Base-by-base conservation (phyloP, 2,329 filamentous ascomycete species). In the Lachnellula subtilissima region DNA sequence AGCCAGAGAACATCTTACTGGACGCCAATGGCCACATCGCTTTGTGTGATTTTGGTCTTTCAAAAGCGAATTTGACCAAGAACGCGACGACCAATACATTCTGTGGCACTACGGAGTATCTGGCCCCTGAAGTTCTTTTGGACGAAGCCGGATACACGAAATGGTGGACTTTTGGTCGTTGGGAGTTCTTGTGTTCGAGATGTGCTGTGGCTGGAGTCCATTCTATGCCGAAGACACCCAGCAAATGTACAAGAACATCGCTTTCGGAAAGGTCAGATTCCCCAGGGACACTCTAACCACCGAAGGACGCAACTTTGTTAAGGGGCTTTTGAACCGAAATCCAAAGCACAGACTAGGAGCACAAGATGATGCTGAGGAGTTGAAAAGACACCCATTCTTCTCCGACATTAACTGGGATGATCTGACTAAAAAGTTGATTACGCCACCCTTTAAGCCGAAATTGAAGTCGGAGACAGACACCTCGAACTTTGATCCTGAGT, bases 191-290 rank as follows among this genome's bases (percentile, higher is more conserved):
- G 94, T 99, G 1, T 99, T 99, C 67, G 94, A 99, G 73, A 99
- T 99, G 94, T 99, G 94, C 77, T 99, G 94, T 67, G 94, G 94
- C 36, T 99, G 94, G 94, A 97, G 91, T 67, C 94, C 94, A 0
- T 99, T 99, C 75, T 99, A 97, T 67, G 94, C 94, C 55, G 94
- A 99, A 69, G 94, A 99, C 70, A 99, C 94, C 0, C 94, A 99
- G 74, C 94, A 99, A 73, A 99, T 99, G 94, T 99, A 99, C 79
- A 99, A 99, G 79, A 99, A 99, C 76, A 99, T 99, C 71, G 94
- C 94, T 0, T 99, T 99, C 69, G 94, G 94, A 70, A 99, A 99
- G 72, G 94, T 99, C 56, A 83, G 94, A 59, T 99, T 99, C 72
- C 94, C 94, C 7, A 84, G 92, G 63, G 94, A 99, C 72, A 96